These are phyloP conservation scores for Diaporthe vaccinii DNA, from an alignment of 2,329 filamentous ascomycete species.

Conservation along the genomic window DNA sequence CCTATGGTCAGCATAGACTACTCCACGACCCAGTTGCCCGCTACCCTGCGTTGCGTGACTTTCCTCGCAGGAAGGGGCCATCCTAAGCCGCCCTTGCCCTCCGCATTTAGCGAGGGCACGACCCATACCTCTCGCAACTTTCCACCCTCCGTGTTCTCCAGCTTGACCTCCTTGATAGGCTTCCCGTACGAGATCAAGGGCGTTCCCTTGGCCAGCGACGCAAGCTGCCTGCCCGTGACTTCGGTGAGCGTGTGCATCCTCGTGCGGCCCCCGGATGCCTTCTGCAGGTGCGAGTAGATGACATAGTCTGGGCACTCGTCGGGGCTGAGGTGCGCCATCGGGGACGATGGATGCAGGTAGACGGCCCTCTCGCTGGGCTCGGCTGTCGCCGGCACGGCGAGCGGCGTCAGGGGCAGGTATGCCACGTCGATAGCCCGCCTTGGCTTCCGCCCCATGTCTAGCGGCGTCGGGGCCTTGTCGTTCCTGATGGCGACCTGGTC, in stretches of 20 bases:
- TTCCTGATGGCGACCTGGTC: conserved; percentile 95
- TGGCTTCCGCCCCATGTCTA: conserved; percentile 76
- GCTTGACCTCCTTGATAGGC: conserved; percentile 85
- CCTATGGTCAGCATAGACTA: conserved; percentile 46
- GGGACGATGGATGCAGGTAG: conserved; percentile 88
- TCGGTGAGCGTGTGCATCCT: conserved; percentile 91
- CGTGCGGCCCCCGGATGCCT: conserved; percentile 70
- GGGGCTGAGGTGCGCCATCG: conserved; percentile 77
- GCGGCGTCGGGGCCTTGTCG: conserved; percentile 83
- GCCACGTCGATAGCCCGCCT: conserved; percentile 92
- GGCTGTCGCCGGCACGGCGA: conserved; percentile 59
- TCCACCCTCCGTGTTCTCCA: conserved; percentile 50
- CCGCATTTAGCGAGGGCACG: conserved; percentile 80
- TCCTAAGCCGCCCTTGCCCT: conserved; percentile 75
- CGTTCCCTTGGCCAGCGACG: conserved; percentile 85
- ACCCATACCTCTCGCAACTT: conserved; percentile 83
- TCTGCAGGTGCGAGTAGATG: conserved; percentile 88
- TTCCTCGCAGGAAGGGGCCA: conserved; percentile 91
- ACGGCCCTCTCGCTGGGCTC: conserved; percentile 74
- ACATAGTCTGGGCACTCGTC: conserved; percentile 89
- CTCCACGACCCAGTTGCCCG: conserved; percentile 80
- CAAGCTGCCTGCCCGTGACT: conserved; percentile 80
- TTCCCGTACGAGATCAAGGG: conserved; percentile 88
- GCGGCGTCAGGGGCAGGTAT: conserved; percentile 86
- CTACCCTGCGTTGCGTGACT: conserved; percentile 82